Percentiles rank a stretch among this genome's conserved stretches.
These are phyloP conservation scores for Candida sithepensis DNA, from an alignment of 805 yeast species.

Conservation along the genomic window DNA sequence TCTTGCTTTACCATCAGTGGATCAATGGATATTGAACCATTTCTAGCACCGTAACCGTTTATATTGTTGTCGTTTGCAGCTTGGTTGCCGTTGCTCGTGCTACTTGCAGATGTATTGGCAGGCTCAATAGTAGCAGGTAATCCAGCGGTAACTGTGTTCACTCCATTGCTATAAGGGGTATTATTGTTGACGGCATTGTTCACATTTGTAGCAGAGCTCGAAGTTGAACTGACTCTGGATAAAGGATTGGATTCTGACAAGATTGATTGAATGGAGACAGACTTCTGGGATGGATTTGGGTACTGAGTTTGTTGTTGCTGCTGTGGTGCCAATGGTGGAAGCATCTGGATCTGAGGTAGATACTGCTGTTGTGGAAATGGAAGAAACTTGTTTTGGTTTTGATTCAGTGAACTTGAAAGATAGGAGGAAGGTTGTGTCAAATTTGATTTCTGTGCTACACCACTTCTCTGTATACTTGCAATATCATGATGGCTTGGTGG, in stretches of 20 bases:
- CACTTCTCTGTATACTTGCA: no score
- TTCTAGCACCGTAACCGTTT: neutral
- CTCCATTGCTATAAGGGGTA: neutral
- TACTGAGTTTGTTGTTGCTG: neutral
- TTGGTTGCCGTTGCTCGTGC: neutral
- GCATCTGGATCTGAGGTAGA: slow-evolving; percentile 1
- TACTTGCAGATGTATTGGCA: no score
- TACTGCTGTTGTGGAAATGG: slow-evolving; percentile 4
- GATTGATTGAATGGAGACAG: slow-evolving; percentile 14
- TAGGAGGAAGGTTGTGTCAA: neutral
- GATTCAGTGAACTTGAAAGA: neutral
- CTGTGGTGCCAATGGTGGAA: neutral
- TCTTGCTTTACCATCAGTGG: neutral
- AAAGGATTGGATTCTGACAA: slow-evolving; percentile 1
- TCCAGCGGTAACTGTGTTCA: neutral
- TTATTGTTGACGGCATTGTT: no score
- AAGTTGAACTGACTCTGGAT: neutral
- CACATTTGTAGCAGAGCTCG: neutral
- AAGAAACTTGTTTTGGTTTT: slow-evolving; percentile 1
- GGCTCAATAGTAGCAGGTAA: no score
- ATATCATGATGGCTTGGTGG: neutral
- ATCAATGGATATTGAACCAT: neutral
- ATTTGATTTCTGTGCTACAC: neutral
- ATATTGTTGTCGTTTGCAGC: neutral
- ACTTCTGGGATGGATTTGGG: slow-evolving; percentile 2